A percentile compares a stretch with the other conserved stretches of the same genome.
Evolutionary conservation across 2,329 filamentous ascomycete genomes (phyloP).

Genomic region (Paecilomyces variotii): DNA sequence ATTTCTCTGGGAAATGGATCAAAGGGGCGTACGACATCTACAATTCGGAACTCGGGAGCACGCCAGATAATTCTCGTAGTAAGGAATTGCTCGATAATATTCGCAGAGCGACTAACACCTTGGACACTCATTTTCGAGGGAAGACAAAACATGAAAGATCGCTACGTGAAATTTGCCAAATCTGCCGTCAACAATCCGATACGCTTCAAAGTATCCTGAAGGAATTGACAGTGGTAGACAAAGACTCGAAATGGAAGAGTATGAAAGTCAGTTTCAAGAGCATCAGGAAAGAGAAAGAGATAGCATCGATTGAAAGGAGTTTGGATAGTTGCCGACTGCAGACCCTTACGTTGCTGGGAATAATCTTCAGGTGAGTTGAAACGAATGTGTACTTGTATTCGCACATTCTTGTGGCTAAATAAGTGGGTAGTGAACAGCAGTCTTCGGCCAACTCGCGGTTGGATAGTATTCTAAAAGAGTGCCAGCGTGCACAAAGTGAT

Average conservation of each 20-base stretch:
- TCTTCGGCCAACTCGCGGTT: not conserved
- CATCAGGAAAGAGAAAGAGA: constrained; percentile 12
- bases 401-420: not conserved
- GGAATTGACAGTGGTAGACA: constrained; percentile 5
- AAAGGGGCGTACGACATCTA: constrained; percentile 8
- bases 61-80: not conserved
- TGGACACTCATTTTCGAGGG: constrained; percentile 2
- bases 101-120: not conserved
- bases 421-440: constrained; percentile 1
- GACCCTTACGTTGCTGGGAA: constrained; percentile 10
- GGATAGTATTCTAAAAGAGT: not conserved
- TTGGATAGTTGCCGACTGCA: constrained; percentile 7
- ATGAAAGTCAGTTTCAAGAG: constrained; percentile 8
- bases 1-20: constrained; percentile 15
- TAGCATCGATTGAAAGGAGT: constrained; percentile 8
- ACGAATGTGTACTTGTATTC: not conserved
- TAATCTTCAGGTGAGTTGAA: constrained; percentile 7
- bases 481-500: not conserved
- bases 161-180: not conserved
- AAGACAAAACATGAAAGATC: constrained; percentile 6
- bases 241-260: constrained; percentile 10
- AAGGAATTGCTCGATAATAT: not conserved
- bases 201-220: not conserved
- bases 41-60: constrained; percentile 2
- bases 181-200: constrained; percentile 1